A percentile compares a stretch with the other conserved stretches of the same genome.
phyloP scores from a whole-genome alignment of 2,329 filamentous ascomycete genomes.

The Ascochyta rabiei region DNA sequence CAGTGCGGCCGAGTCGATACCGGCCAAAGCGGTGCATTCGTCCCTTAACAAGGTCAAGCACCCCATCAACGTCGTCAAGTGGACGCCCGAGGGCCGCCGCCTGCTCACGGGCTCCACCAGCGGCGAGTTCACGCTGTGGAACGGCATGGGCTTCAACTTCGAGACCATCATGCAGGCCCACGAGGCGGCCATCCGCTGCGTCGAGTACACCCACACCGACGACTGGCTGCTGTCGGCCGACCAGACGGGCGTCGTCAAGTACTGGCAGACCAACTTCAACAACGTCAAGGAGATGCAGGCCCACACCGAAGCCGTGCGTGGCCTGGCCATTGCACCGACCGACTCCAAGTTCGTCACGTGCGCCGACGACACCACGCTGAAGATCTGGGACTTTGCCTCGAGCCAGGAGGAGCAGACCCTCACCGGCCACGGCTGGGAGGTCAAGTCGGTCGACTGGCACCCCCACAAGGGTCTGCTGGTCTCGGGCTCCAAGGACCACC shows the following conservation, averaged over 20 bases:
- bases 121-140: conserved; percentile 98
- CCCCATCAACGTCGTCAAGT: conserved; percentile 93
- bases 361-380: conserved; percentile 89
- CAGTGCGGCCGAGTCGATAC: conserved; percentile 82
- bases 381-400: conserved; percentile 94
- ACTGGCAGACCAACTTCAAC: conserved; percentile 99
- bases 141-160: conserved; percentile 98
- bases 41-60: conserved; percentile 98
- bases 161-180: conserved; percentile 99
- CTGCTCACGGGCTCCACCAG: conserved; percentile 93
- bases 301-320: conserved; percentile 86
- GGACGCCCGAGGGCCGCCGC: conserved; percentile 94
- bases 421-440: conserved; percentile 96
- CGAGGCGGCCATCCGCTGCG: conserved; percentile 81
- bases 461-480: conserved; percentile 91
- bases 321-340: conserved; percentile 90
- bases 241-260: conserved; percentile 94
- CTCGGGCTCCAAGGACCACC: conserved; percentile 95
- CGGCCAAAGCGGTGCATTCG: conserved; percentile 95
- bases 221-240: conserved; percentile 97
- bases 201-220: conserved; percentile 90
- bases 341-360: conserved; percentile 97
- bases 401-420: conserved; percentile 82
- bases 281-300: conserved; percentile 95
- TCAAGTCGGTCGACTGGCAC: conserved; percentile 97